Conservation (phyloP, 129 eudicot genomes). For the Deinandra increscens region DNA sequence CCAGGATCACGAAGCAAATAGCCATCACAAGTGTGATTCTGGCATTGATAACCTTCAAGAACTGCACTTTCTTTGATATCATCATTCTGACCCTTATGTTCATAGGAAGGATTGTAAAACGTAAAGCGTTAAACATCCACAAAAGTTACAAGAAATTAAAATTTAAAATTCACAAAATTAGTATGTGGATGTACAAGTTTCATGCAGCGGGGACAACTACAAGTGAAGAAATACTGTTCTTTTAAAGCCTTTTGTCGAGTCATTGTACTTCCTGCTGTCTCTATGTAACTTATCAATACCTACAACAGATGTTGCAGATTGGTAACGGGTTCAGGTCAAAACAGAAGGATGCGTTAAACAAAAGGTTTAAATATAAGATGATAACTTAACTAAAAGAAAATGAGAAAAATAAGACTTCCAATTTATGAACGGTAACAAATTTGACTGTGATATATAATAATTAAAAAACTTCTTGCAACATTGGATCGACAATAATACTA, state of each 20-base stretch:
- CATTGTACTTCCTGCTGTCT: conserved; percentile 92
- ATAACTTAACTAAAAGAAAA: background rate
- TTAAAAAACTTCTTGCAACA: background rate
- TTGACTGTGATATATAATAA: background rate
- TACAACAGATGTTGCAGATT: conserved; percentile 24
- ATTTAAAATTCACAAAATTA: background rate
- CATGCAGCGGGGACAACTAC: conserved; percentile 79
- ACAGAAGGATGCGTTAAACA: background rate
- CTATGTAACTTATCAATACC: conserved; percentile 89
- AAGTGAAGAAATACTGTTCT: conserved; percentile 88
- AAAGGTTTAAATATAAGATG: background rate
- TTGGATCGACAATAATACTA: background rate
- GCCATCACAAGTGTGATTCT: conserved; percentile 57
- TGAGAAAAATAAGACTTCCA: conserved; percentile 11
- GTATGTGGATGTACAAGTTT: conserved; percentile 43
- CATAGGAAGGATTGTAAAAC: conserved; percentile 8
- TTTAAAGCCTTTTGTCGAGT: conserved; percentile 83
- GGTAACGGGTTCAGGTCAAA: background rate
- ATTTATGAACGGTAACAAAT: conserved; percentile 9
- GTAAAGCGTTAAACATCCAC: conserved; percentile 10
- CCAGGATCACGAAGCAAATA: conserved; percentile 90
- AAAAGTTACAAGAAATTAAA: background rate
- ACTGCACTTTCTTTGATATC: conserved; percentile 92
- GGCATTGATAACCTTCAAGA: conserved; percentile 91
- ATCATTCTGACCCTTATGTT: conserved; percentile 63